Evolutionary conservation across 139 green algal species (phyloP), one percentile per base, ranked within the genome.

Genomic region (Dunaliella primolecta): DNA sequence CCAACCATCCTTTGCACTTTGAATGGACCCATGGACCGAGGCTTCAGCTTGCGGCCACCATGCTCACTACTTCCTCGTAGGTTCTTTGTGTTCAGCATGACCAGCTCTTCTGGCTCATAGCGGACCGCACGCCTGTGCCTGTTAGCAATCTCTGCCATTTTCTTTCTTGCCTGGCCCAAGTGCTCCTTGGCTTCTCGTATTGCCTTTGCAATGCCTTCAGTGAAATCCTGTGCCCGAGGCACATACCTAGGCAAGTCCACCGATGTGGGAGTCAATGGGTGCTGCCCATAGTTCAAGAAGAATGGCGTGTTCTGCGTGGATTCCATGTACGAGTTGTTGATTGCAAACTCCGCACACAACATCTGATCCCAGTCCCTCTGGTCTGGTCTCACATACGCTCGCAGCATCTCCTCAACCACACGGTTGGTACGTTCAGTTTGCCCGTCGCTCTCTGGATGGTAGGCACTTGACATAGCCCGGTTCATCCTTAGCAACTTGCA

Each of bases 341-440:
- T 85, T 3, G 72, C 80, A 77, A 82, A 85, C 36, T 84, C 79
- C 7, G 46, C 71, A n/a, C 46, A 71, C 46, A n/a, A n/a, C n/a
- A n/a, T n/a, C n/a, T 86, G 78, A 29, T 36, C 32, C 23, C 46
- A 37, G 3, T 89, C 82, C 86, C 82, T 86, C 35, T 86, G 37
- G 36, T 86, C 36, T 32, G 34, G 31, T 21, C 75, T 79, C 11
- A 84, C 70, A 38, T 55, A 86, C 33, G 56, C 32, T 0, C 64
- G 34, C 35, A 96, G 78, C 38, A 90, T 87, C 20, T 96, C 92
- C 46, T 96, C 81, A 1, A 95, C 32, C 0, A 89, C 37, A 0
- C 90, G 84, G 57, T 95, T 93, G 0, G 85, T 86, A 11, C 91
- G 85, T 78, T 96, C 93, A 24, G 89, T 95, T 34, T 95, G 93